These are phyloP conservation scores for Ustilago tritici DNA, from an alignment of 1,284 basidiomycete species.

Conservation along the genomic window DNA sequence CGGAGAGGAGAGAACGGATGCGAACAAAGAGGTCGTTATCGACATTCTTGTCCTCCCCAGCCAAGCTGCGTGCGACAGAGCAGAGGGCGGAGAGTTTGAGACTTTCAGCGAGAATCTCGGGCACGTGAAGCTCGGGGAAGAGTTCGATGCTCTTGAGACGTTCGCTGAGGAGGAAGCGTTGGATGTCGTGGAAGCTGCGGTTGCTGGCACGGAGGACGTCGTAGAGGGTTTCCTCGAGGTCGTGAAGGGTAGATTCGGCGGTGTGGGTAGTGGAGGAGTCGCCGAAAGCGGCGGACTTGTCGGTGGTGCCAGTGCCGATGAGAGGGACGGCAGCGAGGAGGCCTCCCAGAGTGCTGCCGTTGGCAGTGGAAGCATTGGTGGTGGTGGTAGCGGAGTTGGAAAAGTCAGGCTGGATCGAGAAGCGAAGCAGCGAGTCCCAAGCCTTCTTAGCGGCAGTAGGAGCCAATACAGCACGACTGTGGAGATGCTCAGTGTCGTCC, in stretches of 20 bases:
- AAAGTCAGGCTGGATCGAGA: conserved; percentile 31
- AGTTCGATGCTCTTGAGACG: conserved; percentile 48
- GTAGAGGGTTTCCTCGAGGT: conserved; percentile 68
- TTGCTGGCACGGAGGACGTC: conserved; percentile 61
- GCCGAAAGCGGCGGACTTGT: conserved; percentile 51
- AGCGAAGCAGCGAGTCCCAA: conserved; percentile 77
- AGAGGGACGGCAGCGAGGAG: conserved; percentile 50
- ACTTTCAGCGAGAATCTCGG: conserved; percentile 55
- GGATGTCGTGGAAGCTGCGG: conserved; percentile 60
- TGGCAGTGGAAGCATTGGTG: conserved; percentile 9
- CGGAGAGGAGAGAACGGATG: conserved; percentile 82
- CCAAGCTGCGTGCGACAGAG: conserved; percentile 78
- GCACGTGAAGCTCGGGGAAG: conserved; percentile 54
- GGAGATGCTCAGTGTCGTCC: conserved; percentile 17
- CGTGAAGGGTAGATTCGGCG: conserved; percentile 11
- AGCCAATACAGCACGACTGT: conserved; percentile 30
- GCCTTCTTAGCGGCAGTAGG: conserved; percentile 74
- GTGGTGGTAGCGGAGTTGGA: conserved; percentile 6
- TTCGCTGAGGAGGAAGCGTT: conserved; percentile 65
- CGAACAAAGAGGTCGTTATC: conserved; percentile 80
- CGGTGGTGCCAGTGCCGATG: conserved; percentile 24
- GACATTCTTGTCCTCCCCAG: conserved; percentile 22
- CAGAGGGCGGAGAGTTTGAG: conserved; percentile 90
- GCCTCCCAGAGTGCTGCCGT: conserved; percentile 22
- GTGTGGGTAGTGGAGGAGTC: conserved; percentile 67